Evolutionary conservation across 2,329 filamentous ascomycete genomes (phyloP).

Genomic region (Knoxdaviesia capensis): DNA sequence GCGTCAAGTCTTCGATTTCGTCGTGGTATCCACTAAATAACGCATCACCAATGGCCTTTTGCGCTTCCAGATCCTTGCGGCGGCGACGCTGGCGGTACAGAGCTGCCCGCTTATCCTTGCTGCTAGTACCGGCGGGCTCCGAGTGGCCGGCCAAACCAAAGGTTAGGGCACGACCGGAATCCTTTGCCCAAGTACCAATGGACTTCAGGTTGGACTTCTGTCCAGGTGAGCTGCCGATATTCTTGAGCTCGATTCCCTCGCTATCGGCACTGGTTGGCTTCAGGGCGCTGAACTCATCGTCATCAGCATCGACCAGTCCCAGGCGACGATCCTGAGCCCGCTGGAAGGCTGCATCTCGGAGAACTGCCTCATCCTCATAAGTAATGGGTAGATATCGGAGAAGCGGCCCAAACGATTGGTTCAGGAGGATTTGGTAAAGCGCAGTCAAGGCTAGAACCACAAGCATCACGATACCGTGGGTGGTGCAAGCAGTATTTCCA

Average conservation of each 20-base stretch:
- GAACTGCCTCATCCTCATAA: constrained; percentile 80
- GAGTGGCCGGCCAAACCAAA: constrained; percentile 2
- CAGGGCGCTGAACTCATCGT: constrained; percentile 14
- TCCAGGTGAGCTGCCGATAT: constrained; percentile 8
- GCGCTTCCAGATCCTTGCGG: constrained; percentile 47
- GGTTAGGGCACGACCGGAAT: constrained; percentile 6
- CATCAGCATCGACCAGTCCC: constrained; percentile 32
- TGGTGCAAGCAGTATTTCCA: constrained; percentile 35
- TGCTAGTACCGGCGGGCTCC: constrained; percentile 8
- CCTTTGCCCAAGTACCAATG: constrained; percentile 24
- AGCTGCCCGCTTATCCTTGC: constrained; percentile 20
- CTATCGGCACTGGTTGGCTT: constrained; percentile 8
- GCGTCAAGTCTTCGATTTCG: constrained; percentile 84
- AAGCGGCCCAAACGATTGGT: constrained; percentile 65
- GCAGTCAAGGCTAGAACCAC: constrained; percentile 49
- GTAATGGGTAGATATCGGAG: constrained; percentile 85
- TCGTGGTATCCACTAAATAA: constrained; percentile 78
- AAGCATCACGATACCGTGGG: constrained; percentile 75
- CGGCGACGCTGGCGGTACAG: constrained; percentile 27
- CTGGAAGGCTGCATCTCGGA: constrained; percentile 79
- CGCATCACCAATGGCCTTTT: constrained; percentile 55
- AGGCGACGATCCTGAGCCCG: constrained; percentile 54
- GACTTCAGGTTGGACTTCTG: constrained; percentile 23
- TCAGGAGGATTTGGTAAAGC: constrained; percentile 63
- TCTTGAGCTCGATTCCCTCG: constrained; percentile 16